Percentiles rank a stretch among this genome's conserved stretches.
Conservation (phyloP, 2,329 filamentous ascomycete genomes). For the Blumeriella jaapii region DNA sequence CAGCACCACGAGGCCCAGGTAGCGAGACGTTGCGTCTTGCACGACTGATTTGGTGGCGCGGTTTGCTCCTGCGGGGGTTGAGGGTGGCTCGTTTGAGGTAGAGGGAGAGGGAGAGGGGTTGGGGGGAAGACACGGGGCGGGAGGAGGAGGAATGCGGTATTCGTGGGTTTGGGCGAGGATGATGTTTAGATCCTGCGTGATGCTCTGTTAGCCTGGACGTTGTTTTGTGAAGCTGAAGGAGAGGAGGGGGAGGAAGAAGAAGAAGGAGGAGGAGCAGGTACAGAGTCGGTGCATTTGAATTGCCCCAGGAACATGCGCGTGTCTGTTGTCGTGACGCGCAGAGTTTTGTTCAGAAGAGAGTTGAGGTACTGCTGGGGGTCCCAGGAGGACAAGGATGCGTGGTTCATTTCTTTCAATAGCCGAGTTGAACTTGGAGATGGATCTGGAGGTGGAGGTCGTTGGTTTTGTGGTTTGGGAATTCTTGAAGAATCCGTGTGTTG, state of each 20-base stretch:
- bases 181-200: slow-evolving; percentile 66
- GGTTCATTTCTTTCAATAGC: too few species aligned
- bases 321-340: slow-evolving; percentile 73
- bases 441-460: neutral
- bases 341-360: slow-evolving; percentile 63
- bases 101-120: slow-evolving; percentile 24
- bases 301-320: slow-evolving; percentile 78
- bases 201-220: neutral
- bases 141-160: slow-evolving; percentile 62
- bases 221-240: neutral
- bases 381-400: too few species aligned
- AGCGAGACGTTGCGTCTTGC: slow-evolving; percentile 70
- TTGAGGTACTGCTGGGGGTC: slow-evolving; percentile 46
- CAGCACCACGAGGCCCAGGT: slow-evolving; percentile 80
- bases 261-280: slow-evolving; percentile 32
- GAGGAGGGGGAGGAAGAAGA: slow-evolving; percentile 1
- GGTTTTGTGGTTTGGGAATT: too few species aligned
- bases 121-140: slow-evolving; percentile 26
- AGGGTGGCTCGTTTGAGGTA: slow-evolving; percentile 5
- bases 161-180: slow-evolving; percentile 81
- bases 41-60: slow-evolving; percentile 31
- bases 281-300: slow-evolving; percentile 91
- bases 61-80: slow-evolving; percentile 23
- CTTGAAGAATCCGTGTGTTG: too few species aligned
- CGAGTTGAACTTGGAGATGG: neutral